Evolutionary conservation across 1,284 basidiomycete genomes (phyloP), one percentile per base, ranked within the genome.

Genomic region (Tilletia setariae): DNA sequence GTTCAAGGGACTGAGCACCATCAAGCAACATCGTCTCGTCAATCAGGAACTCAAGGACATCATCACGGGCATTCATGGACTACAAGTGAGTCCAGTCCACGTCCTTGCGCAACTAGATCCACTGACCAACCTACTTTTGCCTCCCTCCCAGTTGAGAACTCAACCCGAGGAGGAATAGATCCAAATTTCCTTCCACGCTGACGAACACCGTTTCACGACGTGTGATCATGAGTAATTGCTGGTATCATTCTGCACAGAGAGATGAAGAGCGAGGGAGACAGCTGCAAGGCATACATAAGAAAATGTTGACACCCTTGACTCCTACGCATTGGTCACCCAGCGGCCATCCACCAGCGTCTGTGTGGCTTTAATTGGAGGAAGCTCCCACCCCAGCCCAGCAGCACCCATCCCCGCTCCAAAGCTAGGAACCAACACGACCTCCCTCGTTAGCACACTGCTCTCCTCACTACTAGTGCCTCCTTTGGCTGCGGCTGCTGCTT

Each of bases 21-120:
- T 98, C 72, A 96, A 97, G 85, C 95, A 98, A 83, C 95, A 99
- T 84, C 88, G 90, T 72, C 85, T 98, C 56, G 93, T 99, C 65
- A 96, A 92, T 40, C 87, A 91, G 72, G 87, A 88, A 23, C 84
- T 99, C 73, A 94, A 95, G 84, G 86, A 91, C 76, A 94, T 97
- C 81, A 94, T 99, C 69, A 87, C 89, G 77, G 90, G 87, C 25
- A 95, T 98, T 72, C 95, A 99, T 83, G 95, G 95, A 1, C 84
- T 99, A 32, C 94, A 97, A 86, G 96, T 94, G 72, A 64, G 88
- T 80, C 7, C 51, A 9, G 35, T 3, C 6, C 43, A 35, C 1
- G 1, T 9, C n/a, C 23, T 43, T 7, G 2, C 21, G 2, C n/a
- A n/a, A n/a, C n/a, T n/a, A 40, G 11, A 40, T 40, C 6, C 35